Evolutionary conservation across 495 filamentous ascomycete species (phyloP).

Genomic region (Astrothelium macrocarpum): DNA sequence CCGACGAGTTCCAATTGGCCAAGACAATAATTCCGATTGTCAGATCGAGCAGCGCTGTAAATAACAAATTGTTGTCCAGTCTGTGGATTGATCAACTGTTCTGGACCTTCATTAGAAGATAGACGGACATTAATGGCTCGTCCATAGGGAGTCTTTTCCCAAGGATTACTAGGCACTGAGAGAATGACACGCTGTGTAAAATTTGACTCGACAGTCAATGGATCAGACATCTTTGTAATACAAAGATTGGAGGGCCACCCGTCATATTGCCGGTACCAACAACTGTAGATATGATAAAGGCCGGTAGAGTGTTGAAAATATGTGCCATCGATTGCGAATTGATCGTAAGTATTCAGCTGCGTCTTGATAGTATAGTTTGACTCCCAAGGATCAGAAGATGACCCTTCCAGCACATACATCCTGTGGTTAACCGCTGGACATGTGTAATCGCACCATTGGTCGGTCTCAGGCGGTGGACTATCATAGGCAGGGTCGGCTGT

Average conservation of each 20-base stretch:
- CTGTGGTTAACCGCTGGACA: slow-evolving; percentile 41
- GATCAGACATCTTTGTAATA: slow-evolving; percentile 40
- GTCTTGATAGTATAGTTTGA: slow-evolving; percentile 34
- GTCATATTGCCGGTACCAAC: slow-evolving; percentile 39
- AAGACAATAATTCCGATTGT: slow-evolving; percentile 39
- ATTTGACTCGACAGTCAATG: slow-evolving; percentile 37
- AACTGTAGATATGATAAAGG: slow-evolving; percentile 43
- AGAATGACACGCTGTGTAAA: slow-evolving; percentile 38
- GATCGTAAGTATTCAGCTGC: slow-evolving; percentile 41
- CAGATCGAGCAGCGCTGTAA: slow-evolving; percentile 39
- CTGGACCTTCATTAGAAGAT: slow-evolving; percentile 40
- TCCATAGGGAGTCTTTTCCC: slow-evolving; percentile 42
- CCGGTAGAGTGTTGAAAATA: slow-evolving; percentile 36
- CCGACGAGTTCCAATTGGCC: slow-evolving; percentile 38
- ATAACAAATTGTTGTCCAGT: slow-evolving; percentile 41
- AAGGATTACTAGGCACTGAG: slow-evolving; percentile 35
- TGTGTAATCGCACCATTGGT: slow-evolving; percentile 27
- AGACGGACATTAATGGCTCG: slow-evolving; percentile 35
- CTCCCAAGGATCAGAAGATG: slow-evolving; percentile 35
- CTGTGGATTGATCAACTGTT: slow-evolving; percentile 39
- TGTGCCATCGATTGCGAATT: slow-evolving; percentile 45
- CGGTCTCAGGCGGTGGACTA: slow-evolving; percentile 31
- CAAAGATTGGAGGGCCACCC: slow-evolving; percentile 44
- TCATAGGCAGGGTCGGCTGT: slow-evolving; percentile 39
- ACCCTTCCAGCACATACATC: slow-evolving; percentile 41